Evolutionary conservation across 192 early-diverging fungal genomes (phyloP), one percentile per base, ranked within the genome.

Genomic region (Lobosporangium transversale): DNA sequence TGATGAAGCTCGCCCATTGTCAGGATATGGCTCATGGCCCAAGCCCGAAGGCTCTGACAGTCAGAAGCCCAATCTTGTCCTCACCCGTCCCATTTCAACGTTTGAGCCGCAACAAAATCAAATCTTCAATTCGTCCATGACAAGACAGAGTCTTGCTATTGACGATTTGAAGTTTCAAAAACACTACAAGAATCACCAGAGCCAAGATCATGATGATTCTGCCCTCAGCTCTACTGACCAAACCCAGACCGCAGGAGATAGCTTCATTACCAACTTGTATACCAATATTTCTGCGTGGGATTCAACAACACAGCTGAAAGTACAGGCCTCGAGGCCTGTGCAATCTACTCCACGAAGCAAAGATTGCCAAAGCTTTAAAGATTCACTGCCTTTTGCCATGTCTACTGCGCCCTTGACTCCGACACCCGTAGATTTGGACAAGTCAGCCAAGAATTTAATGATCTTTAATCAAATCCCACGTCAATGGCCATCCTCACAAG

Each of bases 401-500:
- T 59, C 73, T 10, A 57, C 64, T 0, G 67, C 64, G 3, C 65
- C 64, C 2, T 27, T 76, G 51, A 62, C 73, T 0, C 64, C 73
- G 20, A 52, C 45, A 8, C 65, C 73, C 36, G 53, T 51, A n/a
- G 73, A 76, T 11, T 29, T 76, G 58, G 73, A 76, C 43, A 76
- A 67, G 43, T 52, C 64, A 1, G 57, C 73, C 4, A 76, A 62
- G 59, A 76, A 76, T 35, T 26, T 76, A 42, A 76, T 76, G 73
- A 67, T 67, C 11, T 76, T 76, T 20, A 76, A 76, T 47, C 52
- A 76, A 53, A 76, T 76, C 37, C 73, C 73, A 2, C 57, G 73
- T 18, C 73, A 76, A 21, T 76, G 73, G 73, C 73, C 73, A 9
- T 53, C 73, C 30, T 76, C 73, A 1, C 73, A 76, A 43, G 73